A percentile compares a stretch with the other conserved stretches of the same genome.
Conservation (phyloP, 345 rosid species). For the Limnanthes douglasii region DNA sequence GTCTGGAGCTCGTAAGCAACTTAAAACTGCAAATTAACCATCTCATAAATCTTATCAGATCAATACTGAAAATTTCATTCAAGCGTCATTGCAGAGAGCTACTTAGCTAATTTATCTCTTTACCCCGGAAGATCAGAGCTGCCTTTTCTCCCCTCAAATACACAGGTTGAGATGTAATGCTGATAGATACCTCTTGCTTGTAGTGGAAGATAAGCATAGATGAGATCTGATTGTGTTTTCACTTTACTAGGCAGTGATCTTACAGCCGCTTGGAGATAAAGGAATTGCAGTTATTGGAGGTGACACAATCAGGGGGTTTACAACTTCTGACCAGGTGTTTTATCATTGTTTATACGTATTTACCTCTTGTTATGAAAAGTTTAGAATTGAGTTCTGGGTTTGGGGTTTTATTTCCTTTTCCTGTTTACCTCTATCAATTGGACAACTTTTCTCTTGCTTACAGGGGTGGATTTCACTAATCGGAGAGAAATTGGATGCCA, state of each 20-base stretch:
- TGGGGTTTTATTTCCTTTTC: not conserved
- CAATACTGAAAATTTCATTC: no score
- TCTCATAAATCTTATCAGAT: no score
- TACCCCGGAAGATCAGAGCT: slow-evolving; percentile 85
- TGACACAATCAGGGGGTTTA: slow-evolving; percentile 80
- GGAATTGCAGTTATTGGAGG: slow-evolving; percentile 75
- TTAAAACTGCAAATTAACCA: not conserved
- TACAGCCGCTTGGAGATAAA: slow-evolving; percentile 83
- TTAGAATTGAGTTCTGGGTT: not conserved
- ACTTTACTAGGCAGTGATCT: slow-evolving; percentile 58
- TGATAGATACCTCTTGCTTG: not conserved
- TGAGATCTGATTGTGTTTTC: not conserved
- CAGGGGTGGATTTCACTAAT: slow-evolving; percentile 80
- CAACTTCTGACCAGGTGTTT: slow-evolving; percentile 75
- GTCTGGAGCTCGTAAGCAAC: slow-evolving; percentile 57
- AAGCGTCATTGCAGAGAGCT: slow-evolving; percentile 54
- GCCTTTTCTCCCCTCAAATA: slow-evolving; percentile 73
- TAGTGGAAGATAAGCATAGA: not conserved
- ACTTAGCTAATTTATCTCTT: slow-evolving; percentile 81
- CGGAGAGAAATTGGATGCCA: slow-evolving; percentile 76
- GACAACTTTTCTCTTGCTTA: slow-evolving; percentile 7
- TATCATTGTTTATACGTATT: not conserved
- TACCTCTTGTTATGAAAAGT: not conserved
- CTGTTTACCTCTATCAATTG: no score
- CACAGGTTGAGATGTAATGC: slow-evolving; percentile 32